phyloP scores from a whole-genome alignment of 1,284 basidiomycete genomes.

The Tausonia pullulans region DNA sequence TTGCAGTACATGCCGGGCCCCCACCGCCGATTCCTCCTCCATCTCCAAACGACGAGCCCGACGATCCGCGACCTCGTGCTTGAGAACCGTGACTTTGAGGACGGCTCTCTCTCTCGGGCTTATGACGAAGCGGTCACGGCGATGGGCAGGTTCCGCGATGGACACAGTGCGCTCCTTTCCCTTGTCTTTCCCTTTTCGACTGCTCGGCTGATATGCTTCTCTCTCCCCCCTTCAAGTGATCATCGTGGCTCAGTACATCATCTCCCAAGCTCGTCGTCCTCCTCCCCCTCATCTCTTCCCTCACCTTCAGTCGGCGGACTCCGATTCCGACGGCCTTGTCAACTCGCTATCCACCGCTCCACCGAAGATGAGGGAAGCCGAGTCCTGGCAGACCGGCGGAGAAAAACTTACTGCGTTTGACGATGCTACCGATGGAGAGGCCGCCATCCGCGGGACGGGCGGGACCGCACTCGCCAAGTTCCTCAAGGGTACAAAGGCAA shows the following conservation, averaged over 20 bases:
- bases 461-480: slow-evolving; percentile 73
- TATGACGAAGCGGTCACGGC: slow-evolving; percentile 65
- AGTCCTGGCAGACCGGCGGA: background rate
- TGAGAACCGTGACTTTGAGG: slow-evolving; percentile 24
- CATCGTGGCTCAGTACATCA: slow-evolving; percentile 73
- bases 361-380: slow-evolving; percentile 9
- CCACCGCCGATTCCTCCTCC: slow-evolving; percentile 76
- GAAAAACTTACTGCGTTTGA: slow-evolving; percentile 32
- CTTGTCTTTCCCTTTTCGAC: background rate
- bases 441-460: slow-evolving; percentile 63
- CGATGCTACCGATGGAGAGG: slow-evolving; percentile 34
- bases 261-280: slow-evolving; percentile 47
- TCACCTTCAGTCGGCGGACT: slow-evolving; percentile 1
- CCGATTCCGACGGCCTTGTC: slow-evolving; percentile 7
- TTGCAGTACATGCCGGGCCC: slow-evolving; percentile 80
- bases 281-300: slow-evolving; percentile 26
- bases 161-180: slow-evolving; percentile 43
- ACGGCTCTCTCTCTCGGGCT: slow-evolving; percentile 42
- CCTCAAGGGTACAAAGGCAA: slow-evolving; percentile 63
- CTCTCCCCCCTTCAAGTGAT: slow-evolving; percentile 38
- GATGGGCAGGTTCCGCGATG: slow-evolving; percentile 70
- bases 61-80: slow-evolving; percentile 40
- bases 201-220: background rate
- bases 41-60: slow-evolving; percentile 56
- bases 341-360: slow-evolving; percentile 2